Percentiles rank a stretch among this genome's conserved stretches.
Conservation (phyloP, 2,329 filamentous ascomycete species). For the Aspergillus sp. region DNA sequence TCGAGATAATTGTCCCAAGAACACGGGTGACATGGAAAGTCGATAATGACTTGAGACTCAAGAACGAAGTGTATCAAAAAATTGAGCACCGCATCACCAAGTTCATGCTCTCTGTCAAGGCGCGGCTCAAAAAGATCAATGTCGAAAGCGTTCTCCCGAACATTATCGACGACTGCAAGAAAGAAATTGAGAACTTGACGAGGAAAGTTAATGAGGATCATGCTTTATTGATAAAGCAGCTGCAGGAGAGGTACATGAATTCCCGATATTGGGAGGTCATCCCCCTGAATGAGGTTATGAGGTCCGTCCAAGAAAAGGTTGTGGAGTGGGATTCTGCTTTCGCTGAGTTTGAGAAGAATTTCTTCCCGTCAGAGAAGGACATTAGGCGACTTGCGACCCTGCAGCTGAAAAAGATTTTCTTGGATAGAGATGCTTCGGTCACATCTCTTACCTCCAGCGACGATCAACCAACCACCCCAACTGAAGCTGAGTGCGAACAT, state of each 20-base stretch:
- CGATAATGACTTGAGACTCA: slow-evolving; percentile 86
- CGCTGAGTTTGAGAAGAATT: slow-evolving; percentile 87
- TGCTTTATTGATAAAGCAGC: slow-evolving; percentile 69
- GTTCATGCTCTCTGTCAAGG: slow-evolving; percentile 86
- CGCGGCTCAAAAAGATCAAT: slow-evolving; percentile 83
- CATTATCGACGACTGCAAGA: slow-evolving; percentile 78
- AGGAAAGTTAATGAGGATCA: slow-evolving; percentile 87
- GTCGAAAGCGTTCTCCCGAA: slow-evolving; percentile 89
- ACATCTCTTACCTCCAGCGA: slow-evolving; percentile 74
- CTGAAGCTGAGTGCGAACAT: slow-evolving; percentile 38
- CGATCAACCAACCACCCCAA: slow-evolving; percentile 58
- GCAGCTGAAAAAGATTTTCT: slow-evolving; percentile 92
- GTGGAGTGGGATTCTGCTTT: slow-evolving; percentile 93
- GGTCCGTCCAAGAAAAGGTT: slow-evolving; percentile 89
- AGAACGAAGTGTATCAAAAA: slow-evolving; percentile 85
- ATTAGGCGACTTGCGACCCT: slow-evolving; percentile 89
- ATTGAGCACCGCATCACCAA: slow-evolving; percentile 80
- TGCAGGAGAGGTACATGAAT: slow-evolving; percentile 89
- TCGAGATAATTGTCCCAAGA: slow-evolving; percentile 92
- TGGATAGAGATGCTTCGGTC: slow-evolving; percentile 80
- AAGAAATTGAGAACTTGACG: slow-evolving; percentile 77
- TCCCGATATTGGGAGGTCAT: slow-evolving; percentile 98
- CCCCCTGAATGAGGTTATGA: slow-evolving; percentile 84
- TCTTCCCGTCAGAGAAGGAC: slow-evolving; percentile 93
- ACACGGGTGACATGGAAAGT: slow-evolving; percentile 97